phyloP scores from a whole-genome alignment of 345 rosid species.

The Euphorbia lathyris region DNA sequence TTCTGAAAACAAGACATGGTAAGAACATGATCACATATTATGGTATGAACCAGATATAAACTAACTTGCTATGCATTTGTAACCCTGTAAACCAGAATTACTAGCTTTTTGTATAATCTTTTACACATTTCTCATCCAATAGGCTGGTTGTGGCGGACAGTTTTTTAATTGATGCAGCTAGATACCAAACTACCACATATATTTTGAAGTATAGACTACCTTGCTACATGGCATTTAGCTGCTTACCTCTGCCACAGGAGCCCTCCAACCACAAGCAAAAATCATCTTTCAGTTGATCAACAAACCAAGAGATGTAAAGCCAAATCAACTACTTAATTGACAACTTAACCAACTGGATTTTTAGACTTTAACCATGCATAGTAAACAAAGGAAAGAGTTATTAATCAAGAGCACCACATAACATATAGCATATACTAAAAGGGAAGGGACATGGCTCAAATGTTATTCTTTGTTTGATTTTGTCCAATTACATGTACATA shows the following conservation, averaged over 20 bases:
- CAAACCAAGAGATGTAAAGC: not conserved
- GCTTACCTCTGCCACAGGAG: not conserved
- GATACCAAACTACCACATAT: not conserved
- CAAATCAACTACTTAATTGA: not conserved
- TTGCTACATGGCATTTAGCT: too few relatives aligned
- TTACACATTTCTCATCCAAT: not conserved
- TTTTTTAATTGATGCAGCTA: not conserved
- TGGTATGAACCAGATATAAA: too few relatives aligned
- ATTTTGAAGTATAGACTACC: too few relatives aligned
- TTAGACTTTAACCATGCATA: not conserved
- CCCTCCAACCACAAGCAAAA: not conserved
- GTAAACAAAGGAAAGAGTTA: not conserved
- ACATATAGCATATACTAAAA: too few relatives aligned
- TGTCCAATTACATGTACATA: too few relatives aligned
- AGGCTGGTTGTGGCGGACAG: not conserved
- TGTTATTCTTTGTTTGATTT: constrained; percentile 2
- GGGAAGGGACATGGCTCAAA: too few relatives aligned
- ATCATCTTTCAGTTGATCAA: constrained; percentile 5
- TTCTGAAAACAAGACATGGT: not conserved
- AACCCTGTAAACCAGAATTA: not conserved
- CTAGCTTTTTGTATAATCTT: not conserved
- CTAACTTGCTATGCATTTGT: not conserved
- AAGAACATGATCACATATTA: not conserved
- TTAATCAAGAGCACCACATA: not conserved
- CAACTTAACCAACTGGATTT: not conserved